Evolutionary conservation across 192 early-diverging fungal genomes (phyloP).

Genomic region (Hyaloraphidium curvatum): DNA sequence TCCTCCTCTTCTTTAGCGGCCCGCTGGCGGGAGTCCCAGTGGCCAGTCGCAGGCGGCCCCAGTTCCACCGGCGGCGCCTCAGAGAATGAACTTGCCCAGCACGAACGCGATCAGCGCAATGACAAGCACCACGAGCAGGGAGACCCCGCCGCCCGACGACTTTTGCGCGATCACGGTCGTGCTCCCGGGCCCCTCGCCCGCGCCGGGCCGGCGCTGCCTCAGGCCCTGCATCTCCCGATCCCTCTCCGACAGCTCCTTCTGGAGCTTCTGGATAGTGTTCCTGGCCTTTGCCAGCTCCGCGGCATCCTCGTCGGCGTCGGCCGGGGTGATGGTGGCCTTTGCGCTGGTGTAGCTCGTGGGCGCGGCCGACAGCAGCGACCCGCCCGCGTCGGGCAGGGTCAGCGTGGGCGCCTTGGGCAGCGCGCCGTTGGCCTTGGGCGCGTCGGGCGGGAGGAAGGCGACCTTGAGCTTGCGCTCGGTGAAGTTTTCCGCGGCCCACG

Average conservation of each 20-base stretch:
- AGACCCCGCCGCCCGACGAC: not conserved
- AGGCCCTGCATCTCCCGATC: not conserved
- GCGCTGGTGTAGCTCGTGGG: not conserved
- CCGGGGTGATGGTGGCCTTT: not conserved
- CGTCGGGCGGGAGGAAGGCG: not conserved
- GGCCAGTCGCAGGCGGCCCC: too few relatives aligned
- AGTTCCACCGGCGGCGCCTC: too few relatives aligned
- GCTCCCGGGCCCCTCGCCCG: not conserved
- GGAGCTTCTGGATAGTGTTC: not conserved
- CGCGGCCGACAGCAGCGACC: not conserved
- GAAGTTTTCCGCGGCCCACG: not conserved
- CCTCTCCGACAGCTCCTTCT: not conserved
- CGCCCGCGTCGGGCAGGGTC: not conserved
- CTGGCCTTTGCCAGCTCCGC: not conserved
- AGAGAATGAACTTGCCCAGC: not conserved
- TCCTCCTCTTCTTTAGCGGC: too few relatives aligned
- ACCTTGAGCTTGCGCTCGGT: not conserved
- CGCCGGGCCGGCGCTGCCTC: not conserved
- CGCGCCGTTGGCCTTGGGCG: not conserved
- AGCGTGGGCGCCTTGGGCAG: not conserved
- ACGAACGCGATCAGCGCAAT: constrained; percentile 1
- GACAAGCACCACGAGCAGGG: not conserved
- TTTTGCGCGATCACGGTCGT: not conserved
- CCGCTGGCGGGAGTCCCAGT: too few relatives aligned
- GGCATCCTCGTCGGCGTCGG: not conserved